Conservation (phyloP, 441 rosid species). For the Corymbia calophylla region DNA sequence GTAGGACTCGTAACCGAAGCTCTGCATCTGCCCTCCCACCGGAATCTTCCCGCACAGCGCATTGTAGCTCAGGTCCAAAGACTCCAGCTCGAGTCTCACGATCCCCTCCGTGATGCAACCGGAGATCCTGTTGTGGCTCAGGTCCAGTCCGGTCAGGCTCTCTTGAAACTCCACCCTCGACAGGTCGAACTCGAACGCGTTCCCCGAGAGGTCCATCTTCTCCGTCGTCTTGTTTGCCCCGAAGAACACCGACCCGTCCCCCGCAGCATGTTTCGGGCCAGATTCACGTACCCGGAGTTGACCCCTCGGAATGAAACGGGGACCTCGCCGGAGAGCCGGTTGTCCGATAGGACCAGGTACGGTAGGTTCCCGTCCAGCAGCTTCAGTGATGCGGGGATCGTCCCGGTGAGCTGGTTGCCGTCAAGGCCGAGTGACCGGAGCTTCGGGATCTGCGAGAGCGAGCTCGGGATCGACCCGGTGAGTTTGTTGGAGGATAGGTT, state of each 20-base stretch:
- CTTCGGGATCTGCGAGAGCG: neutral
- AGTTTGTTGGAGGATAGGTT: neutral
- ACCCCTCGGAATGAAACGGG: neutral
- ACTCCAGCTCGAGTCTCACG: neutral
- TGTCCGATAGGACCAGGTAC: neutral
- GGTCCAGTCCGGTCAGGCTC: neutral
- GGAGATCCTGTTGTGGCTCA: neutral
- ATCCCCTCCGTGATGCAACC: neutral
- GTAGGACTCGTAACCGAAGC: neutral
- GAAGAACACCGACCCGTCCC: neutral
- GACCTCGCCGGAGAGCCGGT: neutral
- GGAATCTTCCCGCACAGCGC: neutral
- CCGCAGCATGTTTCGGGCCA: neutral
- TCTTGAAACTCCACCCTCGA: neutral
- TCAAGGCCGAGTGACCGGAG: neutral
- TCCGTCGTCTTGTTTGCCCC: neutral
- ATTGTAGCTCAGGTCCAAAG: neutral
- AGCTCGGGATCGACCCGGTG: neutral
- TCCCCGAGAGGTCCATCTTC: neutral
- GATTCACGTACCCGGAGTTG: neutral
- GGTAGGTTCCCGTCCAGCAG: neutral
- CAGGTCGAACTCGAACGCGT: neutral
- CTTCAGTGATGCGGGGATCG: neutral
- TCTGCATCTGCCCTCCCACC: neutral
- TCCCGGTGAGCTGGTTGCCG: neutral